These are phyloP conservation scores for Erodium texanum DNA, from an alignment of 441 rosid species.

Conservation along the genomic window DNA sequence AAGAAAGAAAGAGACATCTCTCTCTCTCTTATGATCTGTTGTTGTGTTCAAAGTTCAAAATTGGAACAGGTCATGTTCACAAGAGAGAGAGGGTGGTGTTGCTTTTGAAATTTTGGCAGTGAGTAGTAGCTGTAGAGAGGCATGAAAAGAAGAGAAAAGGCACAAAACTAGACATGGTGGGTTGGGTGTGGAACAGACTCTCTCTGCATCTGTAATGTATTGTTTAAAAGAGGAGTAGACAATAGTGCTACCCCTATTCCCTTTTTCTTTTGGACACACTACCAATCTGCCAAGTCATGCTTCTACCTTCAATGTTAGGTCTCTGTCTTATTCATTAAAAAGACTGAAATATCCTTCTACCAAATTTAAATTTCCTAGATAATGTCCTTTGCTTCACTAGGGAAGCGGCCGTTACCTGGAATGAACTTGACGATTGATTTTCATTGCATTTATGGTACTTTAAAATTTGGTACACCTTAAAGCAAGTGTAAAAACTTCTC, in stretches of 20 bases:
- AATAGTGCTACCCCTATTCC: background rate
- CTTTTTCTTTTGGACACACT: background rate
- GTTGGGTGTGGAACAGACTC: background rate
- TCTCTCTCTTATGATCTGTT: background rate
- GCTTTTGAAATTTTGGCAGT: constrained; percentile 4
- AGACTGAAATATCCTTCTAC: too few relatives aligned
- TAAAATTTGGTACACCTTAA: too few relatives aligned
- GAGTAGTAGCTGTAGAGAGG: constrained; percentile 2
- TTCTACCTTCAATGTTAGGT: too few relatives aligned
- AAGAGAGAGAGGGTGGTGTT: background rate
- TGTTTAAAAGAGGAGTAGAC: background rate
- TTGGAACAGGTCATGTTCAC: constrained; percentile 3
- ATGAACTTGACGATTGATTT: too few relatives aligned
- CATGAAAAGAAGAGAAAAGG: constrained; percentile 26
- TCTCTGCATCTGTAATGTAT: background rate
- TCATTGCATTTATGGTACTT: too few relatives aligned
- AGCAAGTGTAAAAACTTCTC: too few relatives aligned
- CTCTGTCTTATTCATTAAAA: too few relatives aligned
- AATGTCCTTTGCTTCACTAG: too few relatives aligned
- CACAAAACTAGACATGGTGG: constrained; percentile 9
- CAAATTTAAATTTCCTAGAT: too few relatives aligned
- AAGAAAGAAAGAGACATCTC: background rate
- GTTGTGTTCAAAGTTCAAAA: background rate
- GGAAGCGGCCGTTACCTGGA: too few relatives aligned
- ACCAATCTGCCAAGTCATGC: background rate